Evolutionary conservation across 2,329 filamentous ascomycete genomes (phyloP), one percentile per base, ranked within the genome.

Genomic region (Sporothrix pseudoabietina): DNA sequence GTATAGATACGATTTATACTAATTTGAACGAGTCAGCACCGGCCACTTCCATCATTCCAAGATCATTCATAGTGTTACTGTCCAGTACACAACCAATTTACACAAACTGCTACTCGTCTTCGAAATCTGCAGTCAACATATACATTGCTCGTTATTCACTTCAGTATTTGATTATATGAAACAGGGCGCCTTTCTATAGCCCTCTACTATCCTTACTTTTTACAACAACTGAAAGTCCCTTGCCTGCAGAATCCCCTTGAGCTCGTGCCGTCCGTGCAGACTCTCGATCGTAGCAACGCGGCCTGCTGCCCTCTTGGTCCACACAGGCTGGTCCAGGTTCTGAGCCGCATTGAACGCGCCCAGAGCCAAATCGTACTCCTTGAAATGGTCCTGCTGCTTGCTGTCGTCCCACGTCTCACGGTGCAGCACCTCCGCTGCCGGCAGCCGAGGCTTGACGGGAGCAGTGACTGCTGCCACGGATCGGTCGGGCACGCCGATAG

Each of bases 361-460:
- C 10, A 80, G 73, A 14, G 73, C 73, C n/a, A 75, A 47, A 59
- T 81, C 77, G 47, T 80, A 80, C 41, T 73, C 70, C 4, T 66
- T 69, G 1, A 80, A 59, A 16, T 78, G 76, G 39, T 74, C 65
- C 16, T 30, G 54, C 72, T 78, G 77, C 7, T 49, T 49, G 54
- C 69, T 72, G 55, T 76, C 73, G 54, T 68, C 68, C 79, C 79
- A 80, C 16, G 71, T 77, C 71, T 80, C 79, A 47, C 61, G 72
- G 59, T 79, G 78, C 72, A 80, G 49, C 9, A 80, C 76, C 73
- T 80, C 79, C 32, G 49, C 75, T 49, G 75, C 75, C 7, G 77
- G 72, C 52, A 80, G 73, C 19, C 79, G 76, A 22, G 80, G 80
- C 77, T 80, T 80, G 70, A 80, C 76, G 5, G 73, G 55, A 32